These are phyloP conservation scores for Cenococcum geophilum DNA, from an alignment of 495 filamentous ascomycete genomes.

Conservation along the genomic window DNA sequence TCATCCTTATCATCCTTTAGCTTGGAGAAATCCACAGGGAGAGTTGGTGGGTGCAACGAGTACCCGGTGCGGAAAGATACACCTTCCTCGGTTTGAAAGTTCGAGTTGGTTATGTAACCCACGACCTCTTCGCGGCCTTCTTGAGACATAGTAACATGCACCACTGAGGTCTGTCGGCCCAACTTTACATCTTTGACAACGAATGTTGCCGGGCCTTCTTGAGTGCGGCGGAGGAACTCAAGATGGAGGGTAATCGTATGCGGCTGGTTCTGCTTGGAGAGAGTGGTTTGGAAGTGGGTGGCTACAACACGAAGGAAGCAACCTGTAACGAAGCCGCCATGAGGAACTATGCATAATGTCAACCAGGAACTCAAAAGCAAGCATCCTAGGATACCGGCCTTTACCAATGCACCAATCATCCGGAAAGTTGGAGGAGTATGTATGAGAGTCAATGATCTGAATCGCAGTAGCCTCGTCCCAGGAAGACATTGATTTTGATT, in stretches of 20 bases:
- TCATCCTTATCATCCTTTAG: constrained; percentile 41
- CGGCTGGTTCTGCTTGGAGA: constrained; percentile 54
- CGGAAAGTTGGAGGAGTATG: constrained; percentile 53
- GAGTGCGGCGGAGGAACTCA: constrained; percentile 64
- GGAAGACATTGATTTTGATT: constrained; percentile 19
- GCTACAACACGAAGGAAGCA: constrained; percentile 55
- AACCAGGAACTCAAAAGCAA: background rate
- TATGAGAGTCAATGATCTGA: constrained; percentile 50
- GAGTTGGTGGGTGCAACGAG: constrained; percentile 44
- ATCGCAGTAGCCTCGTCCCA: constrained; percentile 57
- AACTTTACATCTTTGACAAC: constrained; percentile 66
- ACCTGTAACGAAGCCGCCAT: constrained; percentile 72
- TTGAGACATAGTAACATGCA: constrained; percentile 63
- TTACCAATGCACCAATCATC: constrained; percentile 68
- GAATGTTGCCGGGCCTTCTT: constrained; percentile 56
- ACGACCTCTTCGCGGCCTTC: constrained; percentile 54
- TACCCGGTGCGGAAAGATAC: constrained; percentile 51
- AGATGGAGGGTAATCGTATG: constrained; percentile 63
- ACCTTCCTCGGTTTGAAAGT: constrained; percentile 54
- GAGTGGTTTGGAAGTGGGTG: constrained; percentile 59
- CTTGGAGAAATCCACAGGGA: constrained; percentile 41
- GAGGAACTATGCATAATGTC: constrained; percentile 54
- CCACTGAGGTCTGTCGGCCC: constrained; percentile 59
- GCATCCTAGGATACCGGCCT: constrained; percentile 40
- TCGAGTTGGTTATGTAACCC: constrained; percentile 63